phyloP scores from a whole-genome alignment of 257 asterid genomes.

The Echium plantagineum region DNA sequence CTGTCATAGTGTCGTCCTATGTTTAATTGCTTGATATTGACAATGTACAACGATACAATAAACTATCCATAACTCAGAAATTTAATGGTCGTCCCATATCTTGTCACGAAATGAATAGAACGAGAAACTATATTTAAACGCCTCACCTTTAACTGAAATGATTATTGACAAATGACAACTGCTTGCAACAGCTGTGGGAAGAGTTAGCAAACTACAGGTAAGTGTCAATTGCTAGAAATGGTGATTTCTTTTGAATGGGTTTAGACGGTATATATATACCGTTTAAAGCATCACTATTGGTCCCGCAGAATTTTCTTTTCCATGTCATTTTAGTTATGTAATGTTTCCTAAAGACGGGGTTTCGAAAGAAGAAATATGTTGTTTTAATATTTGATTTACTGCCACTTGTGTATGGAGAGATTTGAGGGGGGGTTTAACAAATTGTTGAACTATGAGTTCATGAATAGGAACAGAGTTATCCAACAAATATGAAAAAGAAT shows the following conservation, averaged over 20 bases:
- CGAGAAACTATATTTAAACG: not conserved
- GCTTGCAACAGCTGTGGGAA: not conserved
- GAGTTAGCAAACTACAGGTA: not conserved
- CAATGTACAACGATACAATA: not conserved
- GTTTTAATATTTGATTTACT: conserved; percentile 4
- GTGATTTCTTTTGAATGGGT: conserved; percentile 32
- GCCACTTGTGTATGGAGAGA: conserved; percentile 16
- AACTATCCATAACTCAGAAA: not conserved
- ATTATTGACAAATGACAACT: too few species aligned
- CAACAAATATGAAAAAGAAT: conserved; percentile 13
- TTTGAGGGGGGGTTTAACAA: conserved; percentile 10
- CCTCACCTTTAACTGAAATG: not conserved
- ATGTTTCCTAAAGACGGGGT: conserved; percentile 24
- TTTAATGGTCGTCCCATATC: not conserved
- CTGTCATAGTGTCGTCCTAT: too few species aligned
- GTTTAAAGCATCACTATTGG: conserved; percentile 24
- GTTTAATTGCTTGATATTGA: too few species aligned
- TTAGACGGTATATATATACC: conserved; percentile 43
- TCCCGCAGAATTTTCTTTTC: conserved; percentile 10
- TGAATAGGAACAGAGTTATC: conserved; percentile 9
- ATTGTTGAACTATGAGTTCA: conserved; percentile 18
- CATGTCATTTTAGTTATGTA: conserved; percentile 3
- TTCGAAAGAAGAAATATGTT: conserved; percentile 26
- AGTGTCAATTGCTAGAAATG: conserved; percentile 15
- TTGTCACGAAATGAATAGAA: not conserved